Evolutionary conservation across 2,329 filamentous ascomycete species (phyloP).

Genomic region (Mariannaea sp.): DNA sequence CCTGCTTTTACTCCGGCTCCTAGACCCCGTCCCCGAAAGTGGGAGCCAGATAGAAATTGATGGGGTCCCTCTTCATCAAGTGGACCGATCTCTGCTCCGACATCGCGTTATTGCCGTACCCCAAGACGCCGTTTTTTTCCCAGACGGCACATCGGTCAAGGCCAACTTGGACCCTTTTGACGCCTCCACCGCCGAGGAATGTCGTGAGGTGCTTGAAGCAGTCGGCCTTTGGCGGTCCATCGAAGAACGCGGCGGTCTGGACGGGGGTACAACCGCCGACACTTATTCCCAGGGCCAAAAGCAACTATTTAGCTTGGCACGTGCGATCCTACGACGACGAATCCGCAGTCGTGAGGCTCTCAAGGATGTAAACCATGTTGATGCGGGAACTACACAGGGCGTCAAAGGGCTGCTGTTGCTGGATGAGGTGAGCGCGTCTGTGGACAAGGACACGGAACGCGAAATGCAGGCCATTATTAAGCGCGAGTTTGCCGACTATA

Average conservation of each 20-base stretch:
- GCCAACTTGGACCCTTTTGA: conserved; percentile 48
- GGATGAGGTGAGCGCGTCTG: conserved; percentile 48
- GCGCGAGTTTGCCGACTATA: conserved; percentile 49
- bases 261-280: conserved; percentile 48
- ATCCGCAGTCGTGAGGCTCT: background rate
- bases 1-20: conserved; percentile 45
- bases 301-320: conserved; percentile 65
- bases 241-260: conserved; percentile 34
- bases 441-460: conserved; percentile 47
- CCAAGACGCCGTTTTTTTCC: conserved; percentile 57
- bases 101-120: conserved; percentile 52
- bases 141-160: conserved; percentile 30
- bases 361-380: conserved; percentile 21
- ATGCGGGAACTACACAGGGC: too few species aligned
- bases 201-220: conserved; percentile 35
- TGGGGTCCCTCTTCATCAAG: conserved; percentile 39
- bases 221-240: conserved; percentile 41
- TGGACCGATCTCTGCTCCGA: conserved; percentile 50
- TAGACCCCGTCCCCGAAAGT: conserved; percentile 41
- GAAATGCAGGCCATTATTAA: conserved; percentile 46
- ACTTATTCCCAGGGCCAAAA: conserved; percentile 56
- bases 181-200: conserved; percentile 37
- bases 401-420: conserved; percentile 46
- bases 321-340: conserved; percentile 55
- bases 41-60: conserved; percentile 48